Conservation (phyloP, 495 filamentous ascomycete genomes). For the Talaromyces stipitatus region DNA sequence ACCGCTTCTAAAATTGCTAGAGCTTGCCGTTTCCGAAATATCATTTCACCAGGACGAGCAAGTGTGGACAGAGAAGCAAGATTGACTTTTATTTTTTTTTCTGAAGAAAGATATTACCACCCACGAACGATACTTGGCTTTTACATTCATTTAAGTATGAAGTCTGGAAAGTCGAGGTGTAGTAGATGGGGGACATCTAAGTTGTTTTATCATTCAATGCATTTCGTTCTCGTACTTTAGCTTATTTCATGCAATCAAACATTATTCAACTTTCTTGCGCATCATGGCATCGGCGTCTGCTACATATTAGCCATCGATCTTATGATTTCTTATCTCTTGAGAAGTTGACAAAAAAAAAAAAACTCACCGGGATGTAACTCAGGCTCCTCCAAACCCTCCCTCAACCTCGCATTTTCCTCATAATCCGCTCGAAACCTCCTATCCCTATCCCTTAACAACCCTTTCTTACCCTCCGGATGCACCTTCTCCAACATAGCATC, state of each 20-base stretch:
- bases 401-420: conserved; percentile 52
- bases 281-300: conserved; percentile 40
- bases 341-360: conserved; percentile 1
- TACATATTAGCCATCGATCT: neutral
- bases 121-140: conserved; percentile 35
- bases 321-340: neutral
- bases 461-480: conserved; percentile 51
- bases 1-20: conserved; percentile 58
- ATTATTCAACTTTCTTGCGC: neutral
- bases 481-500: conserved; percentile 49
- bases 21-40: conserved; percentile 54
- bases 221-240: neutral
- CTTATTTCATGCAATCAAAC: neutral
- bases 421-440: conserved; percentile 53
- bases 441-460: conserved; percentile 57
- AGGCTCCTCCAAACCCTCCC: conserved; percentile 52
- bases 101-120: too few species aligned
- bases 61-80: conserved; percentile 65
- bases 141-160: conserved; percentile 46
- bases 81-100: conserved; percentile 23
- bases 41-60: conserved; percentile 42
- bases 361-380: conserved; percentile 47
- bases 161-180: conserved; percentile 39
- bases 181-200: conserved; percentile 33
- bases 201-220: neutral